A percentile compares a stretch with the other conserved stretches of the same genome.
Evolutionary conservation across 1,284 basidiomycete genomes (phyloP).

Genomic region (Exobasidium cylindrosporum): DNA sequence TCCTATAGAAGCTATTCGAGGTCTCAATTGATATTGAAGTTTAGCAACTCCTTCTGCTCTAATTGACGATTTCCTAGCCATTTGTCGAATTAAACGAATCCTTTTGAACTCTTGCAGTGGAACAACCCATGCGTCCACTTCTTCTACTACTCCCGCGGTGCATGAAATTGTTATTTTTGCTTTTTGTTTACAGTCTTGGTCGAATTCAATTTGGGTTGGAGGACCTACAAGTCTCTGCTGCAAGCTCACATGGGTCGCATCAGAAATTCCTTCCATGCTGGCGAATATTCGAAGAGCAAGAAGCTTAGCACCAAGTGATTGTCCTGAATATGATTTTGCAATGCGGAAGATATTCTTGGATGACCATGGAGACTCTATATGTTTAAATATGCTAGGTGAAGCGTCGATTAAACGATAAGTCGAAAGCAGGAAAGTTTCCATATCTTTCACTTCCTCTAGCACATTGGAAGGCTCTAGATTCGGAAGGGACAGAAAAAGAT

Average conservation of each 20-base stretch:
- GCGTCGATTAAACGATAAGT: constrained; percentile 22
- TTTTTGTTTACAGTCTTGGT: not conserved
- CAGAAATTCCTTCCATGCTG: constrained; percentile 27
- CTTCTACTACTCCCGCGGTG: not conserved
- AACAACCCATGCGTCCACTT: constrained; percentile 32
- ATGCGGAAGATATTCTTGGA: not conserved
- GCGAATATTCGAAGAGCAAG: constrained; percentile 37
- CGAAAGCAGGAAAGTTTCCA: constrained; percentile 21
- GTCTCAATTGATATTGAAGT: not conserved
- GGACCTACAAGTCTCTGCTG: constrained; percentile 22
- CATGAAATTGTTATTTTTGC: not conserved
- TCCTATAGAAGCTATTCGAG: constrained; percentile 24
- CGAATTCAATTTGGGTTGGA: not conserved
- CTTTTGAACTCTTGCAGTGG: constrained; percentile 22
- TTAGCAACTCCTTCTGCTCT: not conserved
- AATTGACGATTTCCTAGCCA: not conserved
- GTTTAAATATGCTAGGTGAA: constrained; percentile 13
- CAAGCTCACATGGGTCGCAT: constrained; percentile 24
- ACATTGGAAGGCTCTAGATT: not conserved
- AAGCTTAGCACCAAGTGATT: constrained; percentile 24
- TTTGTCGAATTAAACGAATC: not conserved
- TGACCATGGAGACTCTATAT: constrained; percentile 2
- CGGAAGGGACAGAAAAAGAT: not conserved
- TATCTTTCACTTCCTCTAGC: not conserved
- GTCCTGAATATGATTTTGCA: not conserved